Conservation (phyloP, 2,329 filamentous ascomycete species). For the Madurella fahalii region DNA sequence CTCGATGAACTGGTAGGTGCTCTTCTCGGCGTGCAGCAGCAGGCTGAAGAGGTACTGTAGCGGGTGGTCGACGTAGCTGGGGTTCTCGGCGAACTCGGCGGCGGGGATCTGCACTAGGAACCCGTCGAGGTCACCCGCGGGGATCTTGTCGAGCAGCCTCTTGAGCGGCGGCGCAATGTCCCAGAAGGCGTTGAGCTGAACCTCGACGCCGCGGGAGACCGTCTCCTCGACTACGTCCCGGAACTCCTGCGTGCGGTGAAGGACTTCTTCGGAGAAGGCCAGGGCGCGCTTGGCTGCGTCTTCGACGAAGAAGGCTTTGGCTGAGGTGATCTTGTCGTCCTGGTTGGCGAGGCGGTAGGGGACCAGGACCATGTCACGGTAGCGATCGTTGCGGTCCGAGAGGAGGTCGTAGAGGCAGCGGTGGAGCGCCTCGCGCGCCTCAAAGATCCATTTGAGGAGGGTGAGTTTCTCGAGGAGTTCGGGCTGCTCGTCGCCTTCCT, state of each 20-base stretch:
- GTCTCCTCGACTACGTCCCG: slow-evolving; percentile 76
- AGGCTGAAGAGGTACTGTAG: slow-evolving; percentile 87
- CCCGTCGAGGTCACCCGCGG: slow-evolving; percentile 45
- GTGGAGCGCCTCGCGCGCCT: slow-evolving; percentile 83
- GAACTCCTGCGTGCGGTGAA: slow-evolving; percentile 72
- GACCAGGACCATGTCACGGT: slow-evolving; percentile 75
- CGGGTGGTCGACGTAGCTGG: slow-evolving; percentile 72
- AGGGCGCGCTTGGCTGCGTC: slow-evolving; percentile 71
- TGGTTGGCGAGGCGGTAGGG: slow-evolving; percentile 74
- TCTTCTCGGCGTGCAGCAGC: slow-evolving; percentile 83
- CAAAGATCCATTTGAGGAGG: slow-evolving; percentile 93
- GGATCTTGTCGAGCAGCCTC: slow-evolving; percentile 75
- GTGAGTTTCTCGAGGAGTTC: slow-evolving; percentile 93
- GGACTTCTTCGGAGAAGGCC: slow-evolving; percentile 65
- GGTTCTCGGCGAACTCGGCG: slow-evolving; percentile 80
- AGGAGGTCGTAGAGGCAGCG: slow-evolving; percentile 81
- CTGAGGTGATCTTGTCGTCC: slow-evolving; percentile 72
- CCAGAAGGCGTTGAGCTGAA: slow-evolving; percentile 94
- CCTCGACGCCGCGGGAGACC: slow-evolving; percentile 81
- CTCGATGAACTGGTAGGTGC: slow-evolving; percentile 95
- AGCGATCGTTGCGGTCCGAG: slow-evolving; percentile 79
- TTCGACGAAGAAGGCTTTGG: slow-evolving; percentile 74
- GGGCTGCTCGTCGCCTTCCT: slow-evolving; percentile 91
- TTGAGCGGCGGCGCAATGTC: slow-evolving; percentile 86
- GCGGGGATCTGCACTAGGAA: slow-evolving; percentile 76